These are phyloP conservation scores for Fusarium sp. DNA, from an alignment of 2,329 filamentous ascomycete species.

Conservation along the genomic window DNA sequence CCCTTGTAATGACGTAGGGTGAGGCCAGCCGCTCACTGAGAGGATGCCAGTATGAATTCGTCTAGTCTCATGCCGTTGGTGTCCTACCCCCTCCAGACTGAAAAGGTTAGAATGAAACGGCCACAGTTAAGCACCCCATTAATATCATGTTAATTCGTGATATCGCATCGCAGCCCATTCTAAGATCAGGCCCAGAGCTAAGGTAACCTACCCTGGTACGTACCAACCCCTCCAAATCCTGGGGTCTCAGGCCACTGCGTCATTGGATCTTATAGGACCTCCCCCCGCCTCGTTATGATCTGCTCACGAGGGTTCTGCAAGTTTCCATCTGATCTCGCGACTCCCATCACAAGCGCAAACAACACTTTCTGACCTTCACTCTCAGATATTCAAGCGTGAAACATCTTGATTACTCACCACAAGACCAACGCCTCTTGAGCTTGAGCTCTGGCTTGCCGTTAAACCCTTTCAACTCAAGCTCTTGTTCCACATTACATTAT, in stretches of 20 bases:
- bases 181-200: background rate
- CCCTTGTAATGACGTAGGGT: slow-evolving; percentile 29
- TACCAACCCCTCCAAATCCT: slow-evolving; percentile 33
- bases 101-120: slow-evolving; percentile 8
- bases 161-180: background rate
- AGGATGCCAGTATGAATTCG: slow-evolving; percentile 9
- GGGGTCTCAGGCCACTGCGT: slow-evolving; percentile 40
- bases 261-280: slow-evolving; percentile 35
- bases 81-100: background rate
- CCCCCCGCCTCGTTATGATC: slow-evolving; percentile 38
- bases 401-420: slow-evolving; percentile 10
- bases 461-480: slow-evolving; percentile 32
- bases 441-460: slow-evolving; percentile 22
- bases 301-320: slow-evolving; percentile 42
- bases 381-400: background rate
- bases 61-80: slow-evolving; percentile 20
- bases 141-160: background rate
- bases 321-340: slow-evolving; percentile 36
- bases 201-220: slow-evolving; percentile 18
- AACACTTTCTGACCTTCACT: background rate
- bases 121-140: background rate
- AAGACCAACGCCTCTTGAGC: slow-evolving; percentile 19
- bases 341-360: slow-evolving; percentile 38
- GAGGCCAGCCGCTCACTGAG: slow-evolving; percentile 9
- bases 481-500: slow-evolving; percentile 16